Evolutionary conservation across 2,329 filamentous ascomycete species (phyloP).

Genomic region (Fonsecaea erecta): DNA sequence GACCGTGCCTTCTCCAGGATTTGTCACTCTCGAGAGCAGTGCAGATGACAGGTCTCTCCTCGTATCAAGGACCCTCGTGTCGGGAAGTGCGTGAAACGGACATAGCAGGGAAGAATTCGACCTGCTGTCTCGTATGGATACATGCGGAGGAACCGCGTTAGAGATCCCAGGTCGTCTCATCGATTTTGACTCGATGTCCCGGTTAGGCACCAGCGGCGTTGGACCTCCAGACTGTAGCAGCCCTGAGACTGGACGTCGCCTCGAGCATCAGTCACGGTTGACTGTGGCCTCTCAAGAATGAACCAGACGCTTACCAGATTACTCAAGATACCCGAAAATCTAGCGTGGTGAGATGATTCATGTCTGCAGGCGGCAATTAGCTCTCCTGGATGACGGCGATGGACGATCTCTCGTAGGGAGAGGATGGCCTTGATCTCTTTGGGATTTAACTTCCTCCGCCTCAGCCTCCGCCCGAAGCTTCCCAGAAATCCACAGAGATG

Average conservation of each 20-base stretch:
- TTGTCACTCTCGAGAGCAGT: no score
- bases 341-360: no score
- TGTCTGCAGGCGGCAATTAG: no score
- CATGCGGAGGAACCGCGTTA: slow-evolving; percentile 83
- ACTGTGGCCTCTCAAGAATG: slow-evolving; percentile 51
- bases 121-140: slow-evolving; percentile 80
- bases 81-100: no score
- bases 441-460: background rate
- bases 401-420: background rate
- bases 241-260: slow-evolving; percentile 83
- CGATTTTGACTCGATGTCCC: slow-evolving; percentile 95
- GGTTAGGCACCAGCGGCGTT: slow-evolving; percentile 93
- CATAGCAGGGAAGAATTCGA: no score
- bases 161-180: slow-evolving; percentile 82
- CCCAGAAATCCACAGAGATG: background rate
- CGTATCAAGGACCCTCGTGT: no score
- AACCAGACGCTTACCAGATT: slow-evolving; percentile 66
- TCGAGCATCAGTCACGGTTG: slow-evolving; percentile 1
- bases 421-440: background rate
- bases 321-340: slow-evolving; percentile 61
- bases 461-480: background rate
- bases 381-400: background rate
- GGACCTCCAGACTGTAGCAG: slow-evolving; percentile 76
- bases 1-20: no score
- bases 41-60: no score